Evolutionary conservation across 371 early-diverging fungal species (phyloP), one percentile per base, ranked within the genome.

Genomic region (Funneliformis caledonium): DNA sequence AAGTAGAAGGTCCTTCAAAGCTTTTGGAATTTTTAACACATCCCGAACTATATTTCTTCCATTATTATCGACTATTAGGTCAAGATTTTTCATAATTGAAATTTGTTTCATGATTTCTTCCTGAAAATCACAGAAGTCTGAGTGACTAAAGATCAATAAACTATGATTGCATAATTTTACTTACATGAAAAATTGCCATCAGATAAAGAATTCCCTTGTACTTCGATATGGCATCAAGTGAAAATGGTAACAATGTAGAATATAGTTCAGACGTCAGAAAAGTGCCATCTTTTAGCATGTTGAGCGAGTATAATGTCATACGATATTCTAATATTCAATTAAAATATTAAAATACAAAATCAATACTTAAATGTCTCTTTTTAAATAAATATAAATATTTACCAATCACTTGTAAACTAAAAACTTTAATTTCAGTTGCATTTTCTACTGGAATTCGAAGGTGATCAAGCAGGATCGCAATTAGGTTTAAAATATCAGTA

Each of bases 21-120:
- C 16, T 48, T 72, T 72, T 16, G 73, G 50, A 72, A 72, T 72
- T 50, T 72, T 72, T 22, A 72, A 50, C 14, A 72, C 73, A 50
- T 72, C 73, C 19, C 50, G 73, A 72, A 72, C 73, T 72, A 10
- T 72, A 50, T 10, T 72, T 42, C 37, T 45, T 72, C 43, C 50
- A 50, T 72, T 48, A 72, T 72, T 1, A 50, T 45, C 52, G 37
- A 72, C 43, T 45, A 31, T 50, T 45, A 72, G 43, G 19, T 72
- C 73, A 72, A 72, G 52, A 9, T 72, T 37, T 72, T 72, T 26
- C 73, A 72, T 72, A 48, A 72, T 52, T 11, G 50, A 48, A 10
- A 72, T 72, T 72, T 72, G 73, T 37, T 72, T 72, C 50, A 19
- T 72, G 26, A 72, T 72, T 42, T 72, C 73, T 48, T 73, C 12